Conservation (phyloP, 768 basidiomycete species). For the Suillus placidus region DNA sequence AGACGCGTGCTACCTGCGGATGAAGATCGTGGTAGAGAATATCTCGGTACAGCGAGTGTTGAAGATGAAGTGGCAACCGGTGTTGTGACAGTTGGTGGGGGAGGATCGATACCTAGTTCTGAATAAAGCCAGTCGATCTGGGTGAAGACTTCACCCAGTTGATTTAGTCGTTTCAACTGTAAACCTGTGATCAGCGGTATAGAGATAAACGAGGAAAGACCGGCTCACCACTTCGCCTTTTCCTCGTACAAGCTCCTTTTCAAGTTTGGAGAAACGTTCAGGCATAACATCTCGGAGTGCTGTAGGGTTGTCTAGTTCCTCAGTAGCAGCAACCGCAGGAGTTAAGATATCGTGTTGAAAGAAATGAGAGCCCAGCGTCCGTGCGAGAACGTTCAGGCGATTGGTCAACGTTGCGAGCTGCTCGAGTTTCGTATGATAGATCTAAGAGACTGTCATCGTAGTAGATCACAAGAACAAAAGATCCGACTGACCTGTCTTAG, state of each 20-base stretch:
- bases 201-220: slow-evolving; percentile 1
- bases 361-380: slow-evolving; percentile 62
- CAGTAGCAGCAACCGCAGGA: slow-evolving; percentile 45
- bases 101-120: slow-evolving; percentile 77
- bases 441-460: slow-evolving; percentile 33
- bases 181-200: slow-evolving; percentile 9
- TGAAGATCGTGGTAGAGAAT: slow-evolving; percentile 47
- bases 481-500: slow-evolving; percentile 64
- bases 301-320: slow-evolving; percentile 37
- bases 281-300: slow-evolving; percentile 73
- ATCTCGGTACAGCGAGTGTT: slow-evolving; percentile 41
- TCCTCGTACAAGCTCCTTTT: slow-evolving; percentile 82
- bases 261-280: slow-evolving; percentile 77
- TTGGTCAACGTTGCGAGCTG: slow-evolving; percentile 71
- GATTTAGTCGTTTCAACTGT: slow-evolving; percentile 67
- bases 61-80: slow-evolving; percentile 38
- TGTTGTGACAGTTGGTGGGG: slow-evolving; percentile 50
- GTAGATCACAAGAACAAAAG: slow-evolving; percentile 6
- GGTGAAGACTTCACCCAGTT: slow-evolving; percentile 63
- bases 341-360: slow-evolving; percentile 59
- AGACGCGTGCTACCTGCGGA: slow-evolving; percentile 33
- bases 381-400: slow-evolving; percentile 60
- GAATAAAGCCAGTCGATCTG: slow-evolving; percentile 84
- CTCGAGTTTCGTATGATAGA: slow-evolving; percentile 78
- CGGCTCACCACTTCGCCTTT: slow-evolving; percentile 81